Conservation (phyloP, 306 rosid species). For the Arachis stenosperma region DNA sequence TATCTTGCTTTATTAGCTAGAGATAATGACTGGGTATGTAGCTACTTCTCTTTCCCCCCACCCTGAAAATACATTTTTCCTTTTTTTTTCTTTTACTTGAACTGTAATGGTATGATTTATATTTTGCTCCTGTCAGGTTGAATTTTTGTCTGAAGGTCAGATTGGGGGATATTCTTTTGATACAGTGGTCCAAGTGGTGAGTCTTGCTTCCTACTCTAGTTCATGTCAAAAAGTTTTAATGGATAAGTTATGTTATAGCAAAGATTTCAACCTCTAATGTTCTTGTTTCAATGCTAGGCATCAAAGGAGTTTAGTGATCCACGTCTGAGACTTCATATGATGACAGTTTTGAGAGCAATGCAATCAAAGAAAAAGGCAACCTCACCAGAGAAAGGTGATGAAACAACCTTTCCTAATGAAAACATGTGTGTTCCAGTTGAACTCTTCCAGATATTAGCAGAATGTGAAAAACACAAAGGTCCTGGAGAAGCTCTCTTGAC, state of each 20-base stretch:
- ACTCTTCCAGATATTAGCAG: constrained; percentile 86
- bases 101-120: constrained; percentile 21
- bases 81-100: constrained; percentile 25
- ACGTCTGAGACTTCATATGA: constrained; percentile 78
- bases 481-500: constrained; percentile 85
- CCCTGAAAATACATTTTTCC: neutral
- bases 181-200: constrained; percentile 70
- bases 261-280: constrained; percentile 37
- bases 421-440: constrained; percentile 75
- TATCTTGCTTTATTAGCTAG: constrained; percentile 85
- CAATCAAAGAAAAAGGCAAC: constrained; percentile 77
- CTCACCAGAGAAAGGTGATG: constrained; percentile 62
- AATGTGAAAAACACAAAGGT: constrained; percentile 73
- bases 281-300: constrained; percentile 61
- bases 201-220: constrained; percentile 38
- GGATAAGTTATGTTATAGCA: neutral
- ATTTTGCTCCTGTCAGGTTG: constrained; percentile 64
- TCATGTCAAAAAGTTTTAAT: constrained; percentile 9
- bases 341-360: constrained; percentile 84
- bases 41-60: constrained; percentile 28
- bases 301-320: constrained; percentile 92
- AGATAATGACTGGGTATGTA: constrained; percentile 93
- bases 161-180: constrained; percentile 86
- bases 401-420: constrained; percentile 60
- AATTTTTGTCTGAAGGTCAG: constrained; percentile 93